Percentiles rank a stretch among this genome's conserved stretches.
phyloP scores from a whole-genome alignment of 805 yeast genomes.

The Candida sithepensis region DNA sequence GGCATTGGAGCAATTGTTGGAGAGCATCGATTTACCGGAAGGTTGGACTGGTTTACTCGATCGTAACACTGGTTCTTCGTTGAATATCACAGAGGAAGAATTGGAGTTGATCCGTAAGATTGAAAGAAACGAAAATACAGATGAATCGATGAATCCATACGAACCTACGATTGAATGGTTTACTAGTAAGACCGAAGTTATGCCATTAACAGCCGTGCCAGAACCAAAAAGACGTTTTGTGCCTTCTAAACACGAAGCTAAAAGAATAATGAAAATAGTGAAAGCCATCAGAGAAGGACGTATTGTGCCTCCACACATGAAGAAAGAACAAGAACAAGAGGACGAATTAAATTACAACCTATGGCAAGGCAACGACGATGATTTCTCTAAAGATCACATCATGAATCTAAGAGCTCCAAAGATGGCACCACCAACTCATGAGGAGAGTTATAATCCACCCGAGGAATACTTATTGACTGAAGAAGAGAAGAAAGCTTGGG shows the following conservation, averaged over 20 bases:
- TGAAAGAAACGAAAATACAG: conserved; percentile 81
- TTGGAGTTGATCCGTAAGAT: conserved; percentile 82
- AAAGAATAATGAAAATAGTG: conserved; percentile 93
- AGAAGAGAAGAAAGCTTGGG: conserved; percentile 74
- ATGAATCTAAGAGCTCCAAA: conserved; percentile 96
- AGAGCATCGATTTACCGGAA: conserved; percentile 89
- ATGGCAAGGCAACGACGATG: conserved; percentile 73
- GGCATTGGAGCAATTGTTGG: conserved; percentile 87
- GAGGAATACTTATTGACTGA: conserved; percentile 82
- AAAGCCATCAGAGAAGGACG: conserved; percentile 95
- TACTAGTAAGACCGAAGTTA: conserved; percentile 73
- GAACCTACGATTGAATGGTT: conserved; percentile 97
- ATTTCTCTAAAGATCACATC: conserved; percentile 64
- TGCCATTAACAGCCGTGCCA: conserved; percentile 91
- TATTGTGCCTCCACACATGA: conserved; percentile 70
- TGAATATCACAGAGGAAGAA: conserved; percentile 84
- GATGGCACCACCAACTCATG: conserved; percentile 92
- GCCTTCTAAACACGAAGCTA: conserved; percentile 96
- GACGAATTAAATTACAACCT: conserved; percentile 62
- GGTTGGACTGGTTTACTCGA: conserved; percentile 98
- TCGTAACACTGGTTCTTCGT: conserved; percentile 77
- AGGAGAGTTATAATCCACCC: conserved; percentile 96
- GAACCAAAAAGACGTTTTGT: conserved; percentile 97
- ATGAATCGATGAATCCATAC: conserved; percentile 77
- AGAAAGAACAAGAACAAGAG: conserved; percentile 47